A percentile compares a stretch with the other conserved stretches of the same genome.
Evolutionary conservation across 2,329 filamentous ascomycete genomes (phyloP).

Genomic region (Fusarium graminum): DNA sequence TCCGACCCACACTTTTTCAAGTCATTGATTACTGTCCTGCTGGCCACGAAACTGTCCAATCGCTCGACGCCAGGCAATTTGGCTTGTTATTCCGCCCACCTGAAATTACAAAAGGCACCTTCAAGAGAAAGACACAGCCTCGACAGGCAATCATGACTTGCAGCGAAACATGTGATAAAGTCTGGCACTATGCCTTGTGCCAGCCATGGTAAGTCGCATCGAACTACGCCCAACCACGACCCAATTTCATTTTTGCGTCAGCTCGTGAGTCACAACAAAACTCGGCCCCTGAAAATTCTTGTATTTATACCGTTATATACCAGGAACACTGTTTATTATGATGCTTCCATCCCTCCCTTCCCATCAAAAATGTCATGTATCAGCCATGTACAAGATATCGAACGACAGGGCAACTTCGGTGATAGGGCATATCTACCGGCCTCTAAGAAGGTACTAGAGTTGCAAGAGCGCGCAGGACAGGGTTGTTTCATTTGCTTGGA

Average conservation of each 20-base stretch:
- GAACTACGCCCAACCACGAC: neutral
- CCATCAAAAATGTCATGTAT: neutral
- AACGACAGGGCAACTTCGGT: neutral
- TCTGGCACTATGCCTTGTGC: neutral
- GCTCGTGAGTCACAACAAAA: too few species aligned
- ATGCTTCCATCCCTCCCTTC: fast-evolving
- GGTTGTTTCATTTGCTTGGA: neutral
- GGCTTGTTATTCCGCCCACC: too few species aligned
- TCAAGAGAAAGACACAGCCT: neutral
- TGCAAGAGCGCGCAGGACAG: neutral
- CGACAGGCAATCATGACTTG: too few species aligned
- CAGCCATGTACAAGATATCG: neutral
- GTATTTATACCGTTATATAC: too few species aligned
- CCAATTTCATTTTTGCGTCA: neutral
- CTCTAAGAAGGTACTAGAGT: neutral
- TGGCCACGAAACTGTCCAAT: too few species aligned
- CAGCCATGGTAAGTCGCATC: neutral
- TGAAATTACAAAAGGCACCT: too few species aligned
- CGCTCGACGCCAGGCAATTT: too few species aligned
- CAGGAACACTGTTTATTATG: fast-evolving
- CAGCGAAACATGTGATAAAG: neutral
- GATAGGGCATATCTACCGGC: neutral
- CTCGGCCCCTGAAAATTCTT: too few species aligned
- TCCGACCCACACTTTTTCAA: too few species aligned
- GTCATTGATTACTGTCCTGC: too few species aligned